Evolutionary conservation across 2,329 filamentous ascomycete species (phyloP).

Genomic region (Aspergillus quadricinctus): DNA sequence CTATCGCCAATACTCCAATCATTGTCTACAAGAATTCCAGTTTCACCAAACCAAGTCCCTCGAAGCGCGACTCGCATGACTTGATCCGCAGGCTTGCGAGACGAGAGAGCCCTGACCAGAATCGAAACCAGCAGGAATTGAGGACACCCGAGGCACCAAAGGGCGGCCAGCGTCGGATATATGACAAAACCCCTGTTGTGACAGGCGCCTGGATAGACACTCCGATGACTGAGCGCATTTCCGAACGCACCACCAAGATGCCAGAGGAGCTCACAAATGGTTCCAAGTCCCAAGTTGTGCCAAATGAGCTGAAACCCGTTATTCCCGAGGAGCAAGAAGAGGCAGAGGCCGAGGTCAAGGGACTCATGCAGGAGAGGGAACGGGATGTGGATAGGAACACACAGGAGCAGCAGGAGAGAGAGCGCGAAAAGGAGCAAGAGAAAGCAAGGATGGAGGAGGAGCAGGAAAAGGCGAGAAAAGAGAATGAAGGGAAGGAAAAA

Average conservation of each 20-base stretch:
- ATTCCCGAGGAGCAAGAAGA: slow-evolving; percentile 2
- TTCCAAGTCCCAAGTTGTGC: slow-evolving; percentile 16
- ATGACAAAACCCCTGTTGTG: slow-evolving; percentile 43
- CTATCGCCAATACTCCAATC: slow-evolving; percentile 37
- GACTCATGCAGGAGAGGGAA: background rate
- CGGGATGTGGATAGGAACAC: background rate
- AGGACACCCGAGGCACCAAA: slow-evolving; percentile 33
- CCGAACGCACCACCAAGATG: slow-evolving; percentile 23
- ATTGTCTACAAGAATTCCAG: slow-evolving; percentile 32
- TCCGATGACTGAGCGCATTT: slow-evolving; percentile 37
- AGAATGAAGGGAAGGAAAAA: background rate
- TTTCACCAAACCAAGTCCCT: slow-evolving; percentile 26
- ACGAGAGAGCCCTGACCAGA: slow-evolving; percentile 31
- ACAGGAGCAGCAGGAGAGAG: slow-evolving; percentile 1
- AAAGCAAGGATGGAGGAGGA: background rate
- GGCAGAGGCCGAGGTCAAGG: slow-evolving; percentile 3
- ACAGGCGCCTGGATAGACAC: slow-evolving; percentile 47
- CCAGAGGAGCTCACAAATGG: slow-evolving; percentile 24
- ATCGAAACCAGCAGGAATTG: slow-evolving; percentile 20
- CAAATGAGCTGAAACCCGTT: slow-evolving; percentile 4
- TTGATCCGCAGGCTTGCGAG: slow-evolving; percentile 41
- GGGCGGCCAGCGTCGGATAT: slow-evolving; percentile 26
- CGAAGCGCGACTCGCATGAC: slow-evolving; percentile 37
- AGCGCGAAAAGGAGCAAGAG: slow-evolving; percentile 3
- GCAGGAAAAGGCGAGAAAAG: background rate